phyloP scores from a whole-genome alignment of 257 asterid genomes.

The Ilex aquifolium region DNA sequence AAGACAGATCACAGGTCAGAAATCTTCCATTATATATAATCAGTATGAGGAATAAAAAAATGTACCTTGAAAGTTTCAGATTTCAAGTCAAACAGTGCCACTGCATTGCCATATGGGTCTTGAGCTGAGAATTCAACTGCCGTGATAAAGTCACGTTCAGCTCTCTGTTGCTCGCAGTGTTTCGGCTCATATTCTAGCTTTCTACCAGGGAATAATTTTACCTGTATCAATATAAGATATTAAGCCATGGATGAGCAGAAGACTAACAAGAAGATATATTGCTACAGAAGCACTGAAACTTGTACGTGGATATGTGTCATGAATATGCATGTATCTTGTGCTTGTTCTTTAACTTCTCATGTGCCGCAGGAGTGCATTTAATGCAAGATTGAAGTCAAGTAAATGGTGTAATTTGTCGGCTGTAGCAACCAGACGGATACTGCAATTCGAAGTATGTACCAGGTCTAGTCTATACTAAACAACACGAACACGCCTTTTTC shows the following conservation, averaged over 20 bases:
- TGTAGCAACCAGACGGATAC: no score
- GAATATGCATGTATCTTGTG: not conserved
- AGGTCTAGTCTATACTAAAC: no score
- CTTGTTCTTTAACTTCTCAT: no score
- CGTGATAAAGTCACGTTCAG: slow-evolving; percentile 46
- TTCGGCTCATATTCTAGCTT: slow-evolving; percentile 75
- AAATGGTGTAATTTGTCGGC: no score
- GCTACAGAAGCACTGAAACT: not conserved
- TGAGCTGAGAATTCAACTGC: slow-evolving; percentile 73
- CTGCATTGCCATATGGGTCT: slow-evolving; percentile 73
- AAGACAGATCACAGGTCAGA: not conserved
- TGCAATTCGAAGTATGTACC: no score
- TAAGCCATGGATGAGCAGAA: not conserved
- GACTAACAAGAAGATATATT: not conserved
- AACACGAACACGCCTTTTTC: no score
- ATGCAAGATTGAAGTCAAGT: not conserved
- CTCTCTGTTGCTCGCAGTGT: slow-evolving; percentile 49
- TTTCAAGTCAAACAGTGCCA: slow-evolving; percentile 67
- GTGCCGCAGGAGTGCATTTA: not conserved
- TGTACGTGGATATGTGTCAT: not conserved
- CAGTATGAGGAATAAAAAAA: slow-evolving; percentile 1
- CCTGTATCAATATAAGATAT: slow-evolving; percentile 33
- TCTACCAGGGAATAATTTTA: slow-evolving; percentile 67
- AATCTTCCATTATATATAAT: slow-evolving; percentile 4
- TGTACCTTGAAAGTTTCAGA: slow-evolving; percentile 57